Conservation (phyloP, 2,329 filamentous ascomycete genomes). For the Xylariaceae sp. region DNA sequence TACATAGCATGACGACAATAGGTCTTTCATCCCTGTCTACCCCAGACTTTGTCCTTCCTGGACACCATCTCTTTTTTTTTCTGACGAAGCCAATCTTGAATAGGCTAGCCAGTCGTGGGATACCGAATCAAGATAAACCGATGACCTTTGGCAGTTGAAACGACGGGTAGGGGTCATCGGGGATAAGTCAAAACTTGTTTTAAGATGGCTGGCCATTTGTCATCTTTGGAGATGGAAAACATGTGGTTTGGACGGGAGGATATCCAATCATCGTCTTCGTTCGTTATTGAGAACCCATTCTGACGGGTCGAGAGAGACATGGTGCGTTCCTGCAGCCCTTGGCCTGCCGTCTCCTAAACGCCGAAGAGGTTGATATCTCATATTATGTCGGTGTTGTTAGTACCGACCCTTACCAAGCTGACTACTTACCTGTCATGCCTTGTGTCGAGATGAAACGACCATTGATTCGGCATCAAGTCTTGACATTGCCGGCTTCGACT, state of each 20-base stretch:
- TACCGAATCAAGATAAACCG: constrained; percentile 25
- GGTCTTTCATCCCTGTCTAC: constrained; percentile 26
- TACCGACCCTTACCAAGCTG: neutral
- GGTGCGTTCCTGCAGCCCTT: constrained; percentile 9
- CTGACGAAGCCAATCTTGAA: constrained; percentile 20
- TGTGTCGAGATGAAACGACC: neutral
- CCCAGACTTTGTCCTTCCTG: constrained; percentile 25
- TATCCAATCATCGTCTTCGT: constrained; percentile 8
- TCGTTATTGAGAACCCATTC: neutral
- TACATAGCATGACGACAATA: constrained; percentile 5
- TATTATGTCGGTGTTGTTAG: neutral
- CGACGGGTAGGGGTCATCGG: neutral
- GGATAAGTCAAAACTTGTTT: neutral
- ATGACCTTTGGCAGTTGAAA: constrained; percentile 13
- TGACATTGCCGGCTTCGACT: neutral
- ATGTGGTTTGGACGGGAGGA: neutral
- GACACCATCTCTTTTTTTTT: neutral
- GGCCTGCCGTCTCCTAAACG: neutral
- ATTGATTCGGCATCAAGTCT: too few species aligned
- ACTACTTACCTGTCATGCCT: neutral
- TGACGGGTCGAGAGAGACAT: neutral
- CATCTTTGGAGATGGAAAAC: neutral
- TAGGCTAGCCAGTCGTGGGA: constrained; percentile 17
- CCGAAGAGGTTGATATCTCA: neutral
- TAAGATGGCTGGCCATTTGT: constrained; percentile 1